Percentiles rank a stretch among this genome's conserved stretches.
Evolutionary conservation across 2,329 filamentous ascomycete genomes (phyloP).

Genomic region (Tolypocladium nubicola): DNA sequence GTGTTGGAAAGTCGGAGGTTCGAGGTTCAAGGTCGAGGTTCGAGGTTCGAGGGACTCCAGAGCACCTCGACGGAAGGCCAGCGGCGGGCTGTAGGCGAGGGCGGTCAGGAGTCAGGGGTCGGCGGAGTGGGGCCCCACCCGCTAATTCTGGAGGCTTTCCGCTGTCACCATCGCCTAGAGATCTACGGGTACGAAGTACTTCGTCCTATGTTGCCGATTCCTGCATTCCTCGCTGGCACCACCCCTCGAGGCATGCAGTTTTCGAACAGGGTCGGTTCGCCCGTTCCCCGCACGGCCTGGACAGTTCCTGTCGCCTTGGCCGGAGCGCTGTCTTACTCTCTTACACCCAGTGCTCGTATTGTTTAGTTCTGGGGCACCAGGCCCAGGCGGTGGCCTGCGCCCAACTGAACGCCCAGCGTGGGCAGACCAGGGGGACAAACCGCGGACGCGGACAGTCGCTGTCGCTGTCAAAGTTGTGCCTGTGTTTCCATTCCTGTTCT

Average conservation of each 20-base stretch:
- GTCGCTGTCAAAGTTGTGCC: too few species aligned
- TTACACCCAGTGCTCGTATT: background rate
- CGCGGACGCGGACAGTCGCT: too few species aligned
- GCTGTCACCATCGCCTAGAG: too few species aligned
- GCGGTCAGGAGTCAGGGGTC: conserved; percentile 1
- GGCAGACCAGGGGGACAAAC: too few species aligned
- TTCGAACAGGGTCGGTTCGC: background rate
- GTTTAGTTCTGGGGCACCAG: too few species aligned
- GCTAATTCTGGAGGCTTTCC: background rate
- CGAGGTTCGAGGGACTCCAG: background rate
- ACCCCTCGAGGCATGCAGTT: background rate
- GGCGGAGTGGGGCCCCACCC: background rate
- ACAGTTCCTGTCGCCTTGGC: too few species aligned
- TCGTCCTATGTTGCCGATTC: background rate
- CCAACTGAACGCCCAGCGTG: too few species aligned
- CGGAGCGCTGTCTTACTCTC: background rate
- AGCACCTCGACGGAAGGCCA: background rate
- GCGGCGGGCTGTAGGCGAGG: background rate
- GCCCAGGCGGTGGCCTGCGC: too few species aligned
- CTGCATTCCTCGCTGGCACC: background rate
- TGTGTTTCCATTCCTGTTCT: background rate
- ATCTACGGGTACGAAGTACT: too few species aligned
- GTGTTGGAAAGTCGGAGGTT: background rate
- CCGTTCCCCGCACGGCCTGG: background rate
- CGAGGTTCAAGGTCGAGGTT: background rate